phyloP scores from a whole-genome alignment of 2,329 filamentous ascomycete species.

The Monilinia aucupariae region DNA sequence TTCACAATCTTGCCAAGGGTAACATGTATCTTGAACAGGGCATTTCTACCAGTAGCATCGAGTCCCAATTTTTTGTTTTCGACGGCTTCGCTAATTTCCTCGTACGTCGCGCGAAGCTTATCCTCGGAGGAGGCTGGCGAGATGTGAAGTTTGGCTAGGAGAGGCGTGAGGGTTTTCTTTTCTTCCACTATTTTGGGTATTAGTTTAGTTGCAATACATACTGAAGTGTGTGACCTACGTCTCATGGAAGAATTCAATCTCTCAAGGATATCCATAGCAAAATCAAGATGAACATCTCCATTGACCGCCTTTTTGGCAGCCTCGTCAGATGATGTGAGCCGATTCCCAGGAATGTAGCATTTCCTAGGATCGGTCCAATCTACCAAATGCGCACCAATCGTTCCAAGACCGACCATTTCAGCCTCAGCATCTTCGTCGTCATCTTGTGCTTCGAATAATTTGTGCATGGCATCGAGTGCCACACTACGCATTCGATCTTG shows the following conservation, averaged over 20 bases:
- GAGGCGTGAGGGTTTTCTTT: constrained; percentile 70
- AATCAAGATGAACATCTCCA: constrained; percentile 72
- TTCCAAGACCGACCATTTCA: constrained; percentile 72
- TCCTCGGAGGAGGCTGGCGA: constrained; percentile 58
- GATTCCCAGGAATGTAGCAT: constrained; percentile 49
- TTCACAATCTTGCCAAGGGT: constrained; percentile 64
- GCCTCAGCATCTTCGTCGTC: constrained; percentile 69
- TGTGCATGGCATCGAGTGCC: constrained; percentile 67
- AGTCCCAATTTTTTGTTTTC: constrained; percentile 51
- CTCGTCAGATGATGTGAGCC: constrained; percentile 44
- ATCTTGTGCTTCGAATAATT: constrained; percentile 67
- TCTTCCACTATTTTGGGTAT: constrained; percentile 60
- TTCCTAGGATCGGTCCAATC: constrained; percentile 96
- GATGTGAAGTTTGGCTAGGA: constrained; percentile 79
- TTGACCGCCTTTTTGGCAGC: constrained; percentile 60
- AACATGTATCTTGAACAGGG: constrained; percentile 64
- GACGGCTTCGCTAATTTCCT: constrained; percentile 55
- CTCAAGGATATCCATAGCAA: constrained; percentile 73
- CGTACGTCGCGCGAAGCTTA: constrained; percentile 53
- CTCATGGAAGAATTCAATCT: constrained; percentile 60
- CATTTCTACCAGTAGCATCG: constrained; percentile 58
- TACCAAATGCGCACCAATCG: constrained; percentile 75
- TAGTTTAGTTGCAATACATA: neutral
- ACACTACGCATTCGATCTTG: constrained; percentile 75
- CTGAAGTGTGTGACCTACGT: constrained; percentile 48